Evolutionary conservation across 768 basidiomycete species (phyloP), one percentile per base, ranked within the genome.

Genomic region (Phaffia australis): DNA sequence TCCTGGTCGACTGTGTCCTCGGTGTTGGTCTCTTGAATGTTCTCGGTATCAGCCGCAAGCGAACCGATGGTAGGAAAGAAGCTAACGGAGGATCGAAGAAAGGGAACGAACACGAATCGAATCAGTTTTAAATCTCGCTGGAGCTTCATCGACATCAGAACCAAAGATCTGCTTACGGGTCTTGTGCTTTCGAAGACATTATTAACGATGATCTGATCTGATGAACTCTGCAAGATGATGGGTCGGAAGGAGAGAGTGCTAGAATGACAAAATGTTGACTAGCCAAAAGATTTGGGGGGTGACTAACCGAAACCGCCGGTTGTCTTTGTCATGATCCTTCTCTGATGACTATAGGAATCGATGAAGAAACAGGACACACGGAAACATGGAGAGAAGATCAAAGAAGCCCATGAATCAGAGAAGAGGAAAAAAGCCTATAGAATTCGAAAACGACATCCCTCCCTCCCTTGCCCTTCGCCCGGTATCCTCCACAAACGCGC

Each of bases 271-370:
- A 23, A 54, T 42, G 52, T 54, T 30, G 29, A 4, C 9, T 9
- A 15, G 5, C n/a, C 52, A 23, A 23, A 23, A 16, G 23, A 23
- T 51, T 23, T 54, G 4, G 29, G 52, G 52, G 52, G 23, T 23
- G 52, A 54, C 29, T 30, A 23, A 23, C 29, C 52, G 16, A 15
- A 23, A 5, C 52, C 52, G 50, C 23, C 52, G 52, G 52, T 30
- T 23, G 52, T 54, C 23, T 30, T 54, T 23, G 23, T 54, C 23
- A 54, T 23, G 52, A 54, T 23, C 23, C 9, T 23, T 23, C 52
- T 54, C 52, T 88, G 84, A 59, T 88, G 75, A 6, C 97, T 76
- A 8, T 93, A 94, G 76, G 90, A 97, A 66, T 82, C 83, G 84
- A 90, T 90, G 78, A 98, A 98, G 70, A 95, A 90, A 42, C 82